Conservation (phyloP, 495 filamentous ascomycete species). For the Hypoxylon fragiforme region DNA sequence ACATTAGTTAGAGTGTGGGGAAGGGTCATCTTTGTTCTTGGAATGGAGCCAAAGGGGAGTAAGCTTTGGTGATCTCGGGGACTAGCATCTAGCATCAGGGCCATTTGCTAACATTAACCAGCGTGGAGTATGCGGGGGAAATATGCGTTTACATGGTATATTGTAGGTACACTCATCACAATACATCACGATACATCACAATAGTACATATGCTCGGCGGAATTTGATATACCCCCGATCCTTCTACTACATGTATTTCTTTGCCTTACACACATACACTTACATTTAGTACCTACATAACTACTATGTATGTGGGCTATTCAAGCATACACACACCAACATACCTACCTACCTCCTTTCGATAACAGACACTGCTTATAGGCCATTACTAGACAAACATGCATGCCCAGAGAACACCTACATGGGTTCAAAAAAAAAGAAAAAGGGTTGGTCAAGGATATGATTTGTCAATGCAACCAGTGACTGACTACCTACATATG, state of each 20-base stretch:
- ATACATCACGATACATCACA: no score
- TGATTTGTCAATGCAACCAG: constrained; percentile 13
- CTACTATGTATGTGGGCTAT: no score
- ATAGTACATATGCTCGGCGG: no score
- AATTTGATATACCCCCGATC: constrained; percentile 25
- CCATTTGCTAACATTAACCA: constrained; percentile 1
- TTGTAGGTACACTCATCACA: no score
- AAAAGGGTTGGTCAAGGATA: constrained; percentile 7
- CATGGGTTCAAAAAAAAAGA: neutral
- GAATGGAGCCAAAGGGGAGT: constrained; percentile 14
- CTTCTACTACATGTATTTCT: neutral
- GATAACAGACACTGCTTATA: no score
- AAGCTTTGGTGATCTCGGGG: constrained; percentile 20
- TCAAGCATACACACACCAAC: neutral
- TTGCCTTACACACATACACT: no score
- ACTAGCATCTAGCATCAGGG: constrained; percentile 7
- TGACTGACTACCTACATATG: constrained; percentile 13
- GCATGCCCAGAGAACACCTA: constrained; percentile 17
- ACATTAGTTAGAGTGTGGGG: constrained; percentile 29
- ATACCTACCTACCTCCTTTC: no score
- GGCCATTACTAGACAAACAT: constrained; percentile 22
- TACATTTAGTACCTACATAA: no score
- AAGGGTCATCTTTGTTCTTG: constrained; percentile 11
- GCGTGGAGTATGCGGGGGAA: constrained; percentile 22
- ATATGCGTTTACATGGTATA: neutral